phyloP scores from a whole-genome alignment of 768 basidiomycete species.

The Exidia glandulosa region DNA sequence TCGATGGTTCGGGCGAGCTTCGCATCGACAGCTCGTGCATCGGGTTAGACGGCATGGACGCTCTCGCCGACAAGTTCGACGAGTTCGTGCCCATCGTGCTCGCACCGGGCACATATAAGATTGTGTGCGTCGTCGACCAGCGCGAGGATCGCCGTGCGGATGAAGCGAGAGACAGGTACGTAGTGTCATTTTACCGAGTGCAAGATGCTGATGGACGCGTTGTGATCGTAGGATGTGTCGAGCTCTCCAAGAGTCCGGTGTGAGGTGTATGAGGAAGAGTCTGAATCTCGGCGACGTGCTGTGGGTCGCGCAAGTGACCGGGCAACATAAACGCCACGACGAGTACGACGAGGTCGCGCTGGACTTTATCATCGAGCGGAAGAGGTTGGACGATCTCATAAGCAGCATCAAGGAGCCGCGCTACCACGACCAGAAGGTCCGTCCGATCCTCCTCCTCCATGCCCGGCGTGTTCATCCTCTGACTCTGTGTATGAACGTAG shows the following conservation, averaged over 20 bases:
- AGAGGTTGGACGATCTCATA: conserved; percentile 28
- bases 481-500: conserved; percentile 10
- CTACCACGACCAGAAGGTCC: conserved; percentile 14
- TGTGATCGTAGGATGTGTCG: not conserved
- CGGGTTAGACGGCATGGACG: not conserved
- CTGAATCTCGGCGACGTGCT: conserved; percentile 29
- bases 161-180: no score
- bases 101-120: conserved; percentile 23
- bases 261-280: conserved; percentile 21
- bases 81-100: conserved; percentile 17
- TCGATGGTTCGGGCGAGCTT: not conserved
- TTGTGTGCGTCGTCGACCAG: conserved; percentile 26
- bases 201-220: no score
- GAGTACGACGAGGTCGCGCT: conserved; percentile 22
- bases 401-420: conserved; percentile 22
- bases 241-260: conserved; percentile 11
- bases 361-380: conserved; percentile 31
- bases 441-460: conserved; percentile 2
- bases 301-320: conserved; percentile 28
- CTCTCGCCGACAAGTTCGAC: not conserved
- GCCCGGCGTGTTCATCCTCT: not conserved
- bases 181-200: no score
- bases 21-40: not conserved
- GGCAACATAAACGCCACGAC: conserved; percentile 6
- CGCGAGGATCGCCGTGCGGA: conserved; percentile 27